Evolutionary conservation across 176 grass and related monocot species (phyloP).

Genomic region (Musa acuminata): DNA sequence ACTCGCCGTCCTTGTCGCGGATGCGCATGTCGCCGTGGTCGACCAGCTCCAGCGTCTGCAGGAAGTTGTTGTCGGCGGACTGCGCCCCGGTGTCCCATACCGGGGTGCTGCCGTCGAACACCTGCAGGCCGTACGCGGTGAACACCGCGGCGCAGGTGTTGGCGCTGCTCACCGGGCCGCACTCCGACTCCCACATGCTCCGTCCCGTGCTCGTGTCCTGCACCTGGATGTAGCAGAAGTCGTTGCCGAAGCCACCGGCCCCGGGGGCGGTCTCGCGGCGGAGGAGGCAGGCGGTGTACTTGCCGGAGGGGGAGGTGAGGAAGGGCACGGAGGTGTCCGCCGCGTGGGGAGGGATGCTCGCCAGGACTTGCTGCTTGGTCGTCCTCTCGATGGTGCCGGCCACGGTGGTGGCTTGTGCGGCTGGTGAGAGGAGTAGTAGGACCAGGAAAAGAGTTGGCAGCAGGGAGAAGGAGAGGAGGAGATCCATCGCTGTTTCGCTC

Average conservation of each 20-base stretch:
- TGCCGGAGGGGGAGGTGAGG: slow-evolving; percentile 54
- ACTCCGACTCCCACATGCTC: slow-evolving; percentile 83
- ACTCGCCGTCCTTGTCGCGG: slow-evolving; percentile 75
- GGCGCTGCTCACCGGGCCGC: slow-evolving; percentile 52
- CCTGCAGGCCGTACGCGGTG: slow-evolving; percentile 63
- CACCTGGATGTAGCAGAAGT: slow-evolving; percentile 84
- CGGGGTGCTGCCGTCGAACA: slow-evolving; percentile 64
- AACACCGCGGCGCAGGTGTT: slow-evolving; percentile 72
- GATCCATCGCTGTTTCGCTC: not conserved
- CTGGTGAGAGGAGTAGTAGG: not conserved
- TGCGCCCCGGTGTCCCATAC: slow-evolving; percentile 52
- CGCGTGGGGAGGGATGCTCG: slow-evolving; percentile 35
- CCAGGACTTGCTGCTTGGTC: slow-evolving; percentile 68
- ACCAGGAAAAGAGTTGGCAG: slow-evolving; percentile 18
- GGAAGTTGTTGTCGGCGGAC: slow-evolving; percentile 47
- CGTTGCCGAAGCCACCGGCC: slow-evolving; percentile 62
- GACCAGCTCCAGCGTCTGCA: slow-evolving; percentile 60
- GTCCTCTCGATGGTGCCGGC: slow-evolving; percentile 48
- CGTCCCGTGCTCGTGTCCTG: slow-evolving; percentile 14
- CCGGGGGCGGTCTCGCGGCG: slow-evolving; percentile 44
- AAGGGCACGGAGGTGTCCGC: slow-evolving; percentile 39
- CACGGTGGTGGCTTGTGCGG: slow-evolving; percentile 2
- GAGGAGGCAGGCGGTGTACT: slow-evolving; percentile 51
- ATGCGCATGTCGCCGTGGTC: slow-evolving; percentile 85
- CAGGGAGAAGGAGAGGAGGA: not conserved